Evolutionary conservation across 129 eudicot species (phyloP).

Genomic region (Ambrosia trifida): DNA sequence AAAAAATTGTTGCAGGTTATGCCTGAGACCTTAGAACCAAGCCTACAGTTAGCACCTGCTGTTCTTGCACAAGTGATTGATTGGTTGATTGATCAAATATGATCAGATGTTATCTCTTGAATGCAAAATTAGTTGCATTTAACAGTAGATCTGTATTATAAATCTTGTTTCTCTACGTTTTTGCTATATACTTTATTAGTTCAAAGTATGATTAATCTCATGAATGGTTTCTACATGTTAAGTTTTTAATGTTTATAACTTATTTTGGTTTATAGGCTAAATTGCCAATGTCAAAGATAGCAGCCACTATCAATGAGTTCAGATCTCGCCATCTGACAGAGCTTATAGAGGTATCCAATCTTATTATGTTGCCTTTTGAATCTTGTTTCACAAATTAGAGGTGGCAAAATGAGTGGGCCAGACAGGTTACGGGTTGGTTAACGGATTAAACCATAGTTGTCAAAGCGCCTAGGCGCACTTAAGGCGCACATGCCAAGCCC

Average conservation of each 20-base stretch:
- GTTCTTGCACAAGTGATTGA: constrained; percentile 93
- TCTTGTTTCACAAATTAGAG: constrained; percentile 18
- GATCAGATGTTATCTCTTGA: constrained; percentile 3
- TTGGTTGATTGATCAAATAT: not conserved
- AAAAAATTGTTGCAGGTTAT: constrained; percentile 60
- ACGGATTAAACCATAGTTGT: too few relatives aligned
- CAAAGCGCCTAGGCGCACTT: too few relatives aligned
- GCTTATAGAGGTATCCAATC: constrained; percentile 81
- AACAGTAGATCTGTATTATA: not conserved
- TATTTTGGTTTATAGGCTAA: constrained; percentile 62
- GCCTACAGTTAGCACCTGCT: constrained; percentile 96
- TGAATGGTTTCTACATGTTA: constrained; percentile 13
- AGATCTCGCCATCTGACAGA: constrained; percentile 97
- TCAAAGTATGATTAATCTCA: not conserved
- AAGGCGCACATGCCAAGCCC: too few relatives aligned
- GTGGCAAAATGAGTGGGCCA: too few relatives aligned
- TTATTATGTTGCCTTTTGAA: not conserved
- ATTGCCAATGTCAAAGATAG: constrained; percentile 90
- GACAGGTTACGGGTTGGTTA: too few relatives aligned
- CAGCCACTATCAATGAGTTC: constrained; percentile 87
- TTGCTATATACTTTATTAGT: not conserved
- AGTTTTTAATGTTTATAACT: constrained; percentile 12
- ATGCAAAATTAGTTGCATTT: not conserved
- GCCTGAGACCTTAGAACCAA: constrained; percentile 98
- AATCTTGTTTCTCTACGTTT: not conserved